Evolutionary conservation across 768 basidiomycete genomes (phyloP), one percentile per base, ranked within the genome.

Genomic region (Russula sp.): DNA sequence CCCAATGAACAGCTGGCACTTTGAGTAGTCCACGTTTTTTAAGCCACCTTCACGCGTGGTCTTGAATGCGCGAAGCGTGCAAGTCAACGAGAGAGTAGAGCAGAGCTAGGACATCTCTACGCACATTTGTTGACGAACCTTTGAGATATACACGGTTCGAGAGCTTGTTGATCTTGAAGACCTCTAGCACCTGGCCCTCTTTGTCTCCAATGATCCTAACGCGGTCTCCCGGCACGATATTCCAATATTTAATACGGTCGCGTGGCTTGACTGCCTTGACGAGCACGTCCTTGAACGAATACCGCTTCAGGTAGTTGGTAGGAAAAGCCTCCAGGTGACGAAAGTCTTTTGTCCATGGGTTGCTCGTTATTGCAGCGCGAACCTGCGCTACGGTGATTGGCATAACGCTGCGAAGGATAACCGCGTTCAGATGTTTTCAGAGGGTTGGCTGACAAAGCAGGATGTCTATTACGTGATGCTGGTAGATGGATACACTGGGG

Each of bases 231-330:
- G 92, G 90, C 38, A 91, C 87, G 65, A 94, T 82, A 71, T 93
- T 94, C 92, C 92, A 94, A 72, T 83, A 84, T 73, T 90, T 88
- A 58, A 94, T 88, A 53, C 92, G 80, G 70, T 91, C 87, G 62
- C 80, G 79, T 13, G 83, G 80, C 14, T 81, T 79, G 51, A 83
- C 84, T 46, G 82, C 81, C 72, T 88, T 89, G 59, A 77, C 51
- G 11, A 53, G 14, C 0, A 76, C 67, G 72, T 82, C 81, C 50
- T 75, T 74, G 66, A 77, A 79, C 16, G 77, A 76, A 65, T 71
- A 72, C 57, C 79, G 78, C 70, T 80, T 78, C 59, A 74, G 57
- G 79, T 80, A 84, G 66, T 77, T 75, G 64, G 81, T 81, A n/a
- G 87, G 85, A 52, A 87, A 78, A 61, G 81, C 80, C 28, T 81